Evolutionary conservation across 2,329 filamentous ascomycete genomes (phyloP), one percentile per base, ranked within the genome.

Genomic region (Immersiporthe knoxdaviesiana): DNA sequence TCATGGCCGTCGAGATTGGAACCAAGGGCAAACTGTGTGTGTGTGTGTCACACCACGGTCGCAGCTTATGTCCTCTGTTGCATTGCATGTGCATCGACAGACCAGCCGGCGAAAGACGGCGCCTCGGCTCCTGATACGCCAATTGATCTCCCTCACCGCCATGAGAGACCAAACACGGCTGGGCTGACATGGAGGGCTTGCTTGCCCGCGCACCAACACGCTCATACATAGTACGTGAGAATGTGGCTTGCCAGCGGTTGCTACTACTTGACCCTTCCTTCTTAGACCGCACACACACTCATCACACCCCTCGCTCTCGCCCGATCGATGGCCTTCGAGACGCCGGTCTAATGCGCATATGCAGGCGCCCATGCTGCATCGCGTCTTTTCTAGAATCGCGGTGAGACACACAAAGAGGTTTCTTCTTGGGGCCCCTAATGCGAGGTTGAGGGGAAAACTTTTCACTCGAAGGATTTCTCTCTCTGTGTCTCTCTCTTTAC

Each of bases 71-170:
- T 35, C 7, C 24, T 21, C 41, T 63, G 39, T 27, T 50, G 39
- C 61, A 47, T 30, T 39, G 56, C 30, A 21, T 16, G 44, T 47
- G 44, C 8, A 8, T 47, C 21, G 21, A n/a, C 44, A 52, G 37
- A 59, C 41, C 54, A 60, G 35, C 35, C 37, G 27, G 32, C 32
- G 47, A 6, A 12, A n/a, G n/a, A n/a, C n/a, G n/a, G 24, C 24
- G 21, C 16, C 41, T 59, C 39, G 65, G 27, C 39, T 35, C 32
- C 27, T 66, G 65, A 66, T 66, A 66, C 65, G 54, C 54, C 56
- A 66, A 66, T 66, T 52, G 41, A 18, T 4, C 21, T 14, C 27
- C 21, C 39, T 66, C 65, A 66, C 65, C 65, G 65, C 65, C 61
- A 35, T 47, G 39, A 63, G 39, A n/a, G n/a, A n/a, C n/a, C n/a